A percentile compares a stretch with the other conserved stretches of the same genome.
phyloP scores from a whole-genome alignment of 108 stramenopile genomes.

The Schizochytrium sp. region DNA sequence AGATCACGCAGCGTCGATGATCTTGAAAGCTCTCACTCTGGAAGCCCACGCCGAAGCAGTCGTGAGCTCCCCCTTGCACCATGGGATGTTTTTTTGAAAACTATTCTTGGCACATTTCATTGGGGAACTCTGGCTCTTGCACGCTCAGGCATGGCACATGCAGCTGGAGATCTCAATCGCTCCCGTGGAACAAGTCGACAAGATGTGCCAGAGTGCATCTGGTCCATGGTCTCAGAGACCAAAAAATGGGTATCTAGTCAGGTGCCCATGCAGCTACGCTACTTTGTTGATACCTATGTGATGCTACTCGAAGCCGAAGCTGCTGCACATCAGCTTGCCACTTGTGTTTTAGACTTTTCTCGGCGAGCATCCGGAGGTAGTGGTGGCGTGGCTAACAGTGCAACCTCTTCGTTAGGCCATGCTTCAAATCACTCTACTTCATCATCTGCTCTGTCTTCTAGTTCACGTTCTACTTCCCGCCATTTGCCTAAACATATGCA shows the following conservation, averaged over 20 bases:
- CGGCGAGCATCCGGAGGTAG: background rate
- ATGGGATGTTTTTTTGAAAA: conserved; percentile 43
- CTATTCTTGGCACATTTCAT: conserved; percentile 8
- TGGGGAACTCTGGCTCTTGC: conserved; percentile 18
- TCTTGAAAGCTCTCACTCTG: background rate
- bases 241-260: conserved; percentile 18
- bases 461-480: background rate
- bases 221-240: conserved; percentile 27
- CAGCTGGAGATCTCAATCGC: conserved; percentile 52
- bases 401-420: background rate
- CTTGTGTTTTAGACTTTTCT: conserved; percentile 17
- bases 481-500: background rate
- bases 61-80: conserved; percentile 34
- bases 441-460: background rate
- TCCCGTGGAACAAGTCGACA: conserved; percentile 37
- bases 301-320: conserved; percentile 58
- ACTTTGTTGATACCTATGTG: background rate
- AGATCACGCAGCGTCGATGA: conserved; percentile 23
- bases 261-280: background rate
- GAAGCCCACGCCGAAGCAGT: conserved; percentile 4
- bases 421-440: background rate
- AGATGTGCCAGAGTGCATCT: conserved; percentile 17
- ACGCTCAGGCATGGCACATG: conserved; percentile 6
- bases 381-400: background rate
- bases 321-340: conserved; percentile 54